Conservation (phyloP, 1,139 yeast species). For the Pichia sp. region DNA sequence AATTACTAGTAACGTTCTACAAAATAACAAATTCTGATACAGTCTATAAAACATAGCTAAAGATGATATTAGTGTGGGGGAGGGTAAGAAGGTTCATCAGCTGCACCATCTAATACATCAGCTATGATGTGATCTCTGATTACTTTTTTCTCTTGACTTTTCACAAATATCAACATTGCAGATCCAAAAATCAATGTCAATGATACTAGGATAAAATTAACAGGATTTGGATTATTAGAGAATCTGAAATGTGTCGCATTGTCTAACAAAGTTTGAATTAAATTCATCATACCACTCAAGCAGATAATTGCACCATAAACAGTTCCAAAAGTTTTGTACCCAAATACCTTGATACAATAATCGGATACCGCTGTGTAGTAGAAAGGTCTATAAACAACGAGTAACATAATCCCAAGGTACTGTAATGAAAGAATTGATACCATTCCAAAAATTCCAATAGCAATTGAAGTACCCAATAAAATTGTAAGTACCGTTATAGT, state of each 20-base stretch:
- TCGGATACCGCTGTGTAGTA: constrained; percentile 90
- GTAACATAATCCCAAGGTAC: constrained; percentile 54
- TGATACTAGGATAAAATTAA: constrained; percentile 49
- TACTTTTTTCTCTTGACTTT: constrained; percentile 36
- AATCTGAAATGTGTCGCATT: constrained; percentile 58
- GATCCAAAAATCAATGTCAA: constrained; percentile 51
- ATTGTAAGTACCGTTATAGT: constrained; percentile 52
- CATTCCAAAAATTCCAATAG: constrained; percentile 64
- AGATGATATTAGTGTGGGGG: neutral
- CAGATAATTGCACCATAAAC: constrained; percentile 78
- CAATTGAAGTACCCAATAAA: constrained; percentile 46
- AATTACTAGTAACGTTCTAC: too few relatives aligned
- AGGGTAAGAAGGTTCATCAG: neutral
- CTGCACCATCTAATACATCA: constrained; percentile 37
- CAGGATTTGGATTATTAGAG: constrained; percentile 70
- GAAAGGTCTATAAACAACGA: constrained; percentile 86
- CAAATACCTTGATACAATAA: constrained; percentile 87
- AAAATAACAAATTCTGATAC: too few relatives aligned
- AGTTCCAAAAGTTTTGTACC: constrained; percentile 85
- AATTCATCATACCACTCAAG: constrained; percentile 69
- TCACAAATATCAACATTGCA: constrained; percentile 45
- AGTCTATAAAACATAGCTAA: too few relatives aligned
- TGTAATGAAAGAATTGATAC: constrained; percentile 46
- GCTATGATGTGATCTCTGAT: constrained; percentile 47
- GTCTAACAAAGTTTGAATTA: constrained; percentile 66